Evolutionary conservation across 495 filamentous ascomycete genomes (phyloP).

Genomic region (Rhizodiscina lignyota): DNA sequence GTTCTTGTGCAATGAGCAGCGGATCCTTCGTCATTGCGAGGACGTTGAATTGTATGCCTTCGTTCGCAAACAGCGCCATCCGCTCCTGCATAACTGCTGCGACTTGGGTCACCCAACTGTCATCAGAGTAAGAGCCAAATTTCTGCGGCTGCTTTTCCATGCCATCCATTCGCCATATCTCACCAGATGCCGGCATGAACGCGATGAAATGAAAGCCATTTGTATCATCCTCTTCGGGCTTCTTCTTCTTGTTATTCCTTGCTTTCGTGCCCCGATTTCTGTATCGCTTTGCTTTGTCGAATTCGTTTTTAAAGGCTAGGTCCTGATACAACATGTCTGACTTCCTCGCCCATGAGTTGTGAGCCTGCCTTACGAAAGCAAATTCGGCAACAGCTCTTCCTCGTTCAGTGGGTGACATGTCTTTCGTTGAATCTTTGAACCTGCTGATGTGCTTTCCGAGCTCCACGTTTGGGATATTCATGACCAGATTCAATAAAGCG

Average conservation of each 20-base stretch:
- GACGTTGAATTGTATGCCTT: slow-evolving; percentile 40
- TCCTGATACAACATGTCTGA: slow-evolving; percentile 65
- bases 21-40: slow-evolving; percentile 38
- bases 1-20: slow-evolving; percentile 21
- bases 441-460: slow-evolving; percentile 47
- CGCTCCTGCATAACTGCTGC: slow-evolving; percentile 16
- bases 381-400: slow-evolving; percentile 61
- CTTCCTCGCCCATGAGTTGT: slow-evolving; percentile 70
- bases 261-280: slow-evolving; percentile 8
- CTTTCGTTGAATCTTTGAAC: slow-evolving; percentile 56
- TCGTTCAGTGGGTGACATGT: slow-evolving; percentile 51
- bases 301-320: slow-evolving; percentile 46
- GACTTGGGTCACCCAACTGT: slow-evolving; percentile 2
- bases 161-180: slow-evolving; percentile 84
- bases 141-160: slow-evolving; percentile 55
- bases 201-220: slow-evolving; percentile 74
- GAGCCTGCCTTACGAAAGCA: slow-evolving; percentile 58
- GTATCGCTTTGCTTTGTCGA: slow-evolving; percentile 21
- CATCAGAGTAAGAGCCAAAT: slow-evolving; percentile 33
- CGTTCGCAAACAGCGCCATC: slow-evolving; percentile 36
- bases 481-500: slow-evolving; percentile 78
- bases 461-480: slow-evolving; percentile 51
- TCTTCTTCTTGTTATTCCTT: slow-evolving; percentile 12
- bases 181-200: slow-evolving; percentile 58
- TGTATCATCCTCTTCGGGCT: slow-evolving; percentile 31